Evolutionary conservation across 1,284 basidiomycete species (phyloP), one percentile per base, ranked within the genome.

Genomic region (Inonotus hispidus): DNA sequence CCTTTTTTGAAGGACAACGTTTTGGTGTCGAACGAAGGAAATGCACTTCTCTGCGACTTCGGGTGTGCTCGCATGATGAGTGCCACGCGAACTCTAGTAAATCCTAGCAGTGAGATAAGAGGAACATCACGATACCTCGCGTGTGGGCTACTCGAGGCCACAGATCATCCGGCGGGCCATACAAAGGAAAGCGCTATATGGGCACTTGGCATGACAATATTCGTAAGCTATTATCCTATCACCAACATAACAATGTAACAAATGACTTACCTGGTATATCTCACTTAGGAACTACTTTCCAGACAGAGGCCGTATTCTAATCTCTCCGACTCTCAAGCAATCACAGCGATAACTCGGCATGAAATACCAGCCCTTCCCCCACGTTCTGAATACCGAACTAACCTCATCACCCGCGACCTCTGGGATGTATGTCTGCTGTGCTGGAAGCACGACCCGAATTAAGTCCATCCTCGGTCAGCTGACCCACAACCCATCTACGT

Each of bases 21-120:
- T n/a, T 14, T 57, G 3, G 37, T 61, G 2, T 57, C 49, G 16
- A 25, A 14, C 8, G 3, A 7, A 14, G 53, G 59, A 25, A 16
- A 47, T 8, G 39, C 59, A 10, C 16, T 60, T 13, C 37, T 60
- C 16, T 60, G 53, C 32, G 59, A 60, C 23, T 55, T 60, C 32
- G 59, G 59, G 45, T 39, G 53, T 32, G 32, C 47, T 23, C 46
- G 56, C 21, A 47, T 47, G 29, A 46, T 49, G 13, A 47, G 29
- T 16, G 47, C 47, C 7, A 25, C 47, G 16, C 25, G 25, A n/a
- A 45, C 19, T 25, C 14, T 50, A 14, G 39, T 45, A 8, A 41
- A 45, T 56, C 8, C 21, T 25, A 50, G 47, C 47, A 21, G 19
- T 16, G 47, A 25, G 7, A 50, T 50, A 23, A 23, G 47, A 50